A percentile compares a stretch with the other conserved stretches of the same genome.
phyloP scores from a whole-genome alignment of 2,329 filamentous ascomycete genomes.

The Ophiosphaerella korrae region DNA sequence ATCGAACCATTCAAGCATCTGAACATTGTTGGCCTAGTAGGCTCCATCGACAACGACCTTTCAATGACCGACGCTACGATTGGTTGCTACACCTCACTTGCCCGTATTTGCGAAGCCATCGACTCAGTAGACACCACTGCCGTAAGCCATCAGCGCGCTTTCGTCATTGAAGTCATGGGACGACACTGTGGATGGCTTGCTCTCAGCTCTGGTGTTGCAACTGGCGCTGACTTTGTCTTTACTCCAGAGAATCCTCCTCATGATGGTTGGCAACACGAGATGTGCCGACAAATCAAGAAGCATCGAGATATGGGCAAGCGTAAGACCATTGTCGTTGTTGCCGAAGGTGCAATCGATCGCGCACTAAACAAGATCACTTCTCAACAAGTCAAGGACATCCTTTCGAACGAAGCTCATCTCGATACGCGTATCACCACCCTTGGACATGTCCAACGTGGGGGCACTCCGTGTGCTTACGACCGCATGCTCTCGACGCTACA shows the following conservation, averaged over 20 bases:
- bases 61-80: conserved; percentile 97
- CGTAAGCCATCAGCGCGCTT: conserved; percentile 90
- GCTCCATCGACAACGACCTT: conserved; percentile 98
- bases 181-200: conserved; percentile 97
- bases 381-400: conserved; percentile 80
- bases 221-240: conserved; percentile 94
- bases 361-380: conserved; percentile 83
- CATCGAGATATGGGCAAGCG: conserved; percentile 89
- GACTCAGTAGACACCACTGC: conserved; percentile 97
- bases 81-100: conserved; percentile 91
- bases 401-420: conserved; percentile 79
- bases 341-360: conserved; percentile 77
- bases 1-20: conserved; percentile 79
- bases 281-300: conserved; percentile 53
- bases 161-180: conserved; percentile 96
- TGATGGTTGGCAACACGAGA: conserved; percentile 74
- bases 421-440: conserved; percentile 95
- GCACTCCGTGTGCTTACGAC: conserved; percentile 90
- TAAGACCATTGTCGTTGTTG: conserved; percentile 97
- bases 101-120: conserved; percentile 91
- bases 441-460: conserved; percentile 96
- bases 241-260: conserved; percentile 91
- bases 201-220: conserved; percentile 92
- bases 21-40: conserved; percentile 95
- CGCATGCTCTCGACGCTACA: conserved; percentile 91